Conservation (phyloP, 768 basidiomycete species). For the Rhodotorula kratochvilovae region DNA sequence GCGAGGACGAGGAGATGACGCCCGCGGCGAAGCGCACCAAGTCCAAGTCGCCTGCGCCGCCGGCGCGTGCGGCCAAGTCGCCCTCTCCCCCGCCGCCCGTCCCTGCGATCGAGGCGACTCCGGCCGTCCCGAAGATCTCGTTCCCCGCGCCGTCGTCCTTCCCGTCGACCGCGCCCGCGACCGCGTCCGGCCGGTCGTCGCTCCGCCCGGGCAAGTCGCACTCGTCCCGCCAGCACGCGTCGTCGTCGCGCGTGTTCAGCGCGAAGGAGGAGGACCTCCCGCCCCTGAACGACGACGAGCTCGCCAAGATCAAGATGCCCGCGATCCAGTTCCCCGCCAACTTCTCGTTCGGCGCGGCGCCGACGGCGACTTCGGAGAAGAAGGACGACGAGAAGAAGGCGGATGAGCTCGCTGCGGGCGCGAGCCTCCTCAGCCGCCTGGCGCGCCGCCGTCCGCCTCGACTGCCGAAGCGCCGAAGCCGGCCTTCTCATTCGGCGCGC, state of each 20-base stretch:
- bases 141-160: constrained; percentile 20
- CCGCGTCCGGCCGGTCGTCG: constrained; percentile 10
- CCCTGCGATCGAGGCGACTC: neutral
- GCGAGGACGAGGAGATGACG: neutral
- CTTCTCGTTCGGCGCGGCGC: constrained; percentile 22
- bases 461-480: neutral
- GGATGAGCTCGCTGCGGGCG: neutral
- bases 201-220: constrained; percentile 36
- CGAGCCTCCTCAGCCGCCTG: constrained; percentile 14
- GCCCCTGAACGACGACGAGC: constrained; percentile 27
- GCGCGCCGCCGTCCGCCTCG: neutral
- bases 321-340: constrained; percentile 22
- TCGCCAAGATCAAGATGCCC: constrained; percentile 21
- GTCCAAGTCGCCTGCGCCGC: constrained; percentile 5
- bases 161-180: neutral
- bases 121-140: constrained; percentile 17
- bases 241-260: constrained; percentile 27
- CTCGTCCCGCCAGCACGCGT: constrained; percentile 22
- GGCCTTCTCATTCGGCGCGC: constrained; percentile 16
- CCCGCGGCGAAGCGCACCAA: neutral
- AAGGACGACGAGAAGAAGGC: neutral
- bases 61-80: constrained; percentile 6
- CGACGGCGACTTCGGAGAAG: neutral
- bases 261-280: constrained; percentile 38
- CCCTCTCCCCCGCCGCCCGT: neutral